Percentiles rank a stretch among this genome's conserved stretches.
Evolutionary conservation across 192 early-diverging fungal genomes (phyloP).

Genomic region (Linnemannia exigua): DNA sequence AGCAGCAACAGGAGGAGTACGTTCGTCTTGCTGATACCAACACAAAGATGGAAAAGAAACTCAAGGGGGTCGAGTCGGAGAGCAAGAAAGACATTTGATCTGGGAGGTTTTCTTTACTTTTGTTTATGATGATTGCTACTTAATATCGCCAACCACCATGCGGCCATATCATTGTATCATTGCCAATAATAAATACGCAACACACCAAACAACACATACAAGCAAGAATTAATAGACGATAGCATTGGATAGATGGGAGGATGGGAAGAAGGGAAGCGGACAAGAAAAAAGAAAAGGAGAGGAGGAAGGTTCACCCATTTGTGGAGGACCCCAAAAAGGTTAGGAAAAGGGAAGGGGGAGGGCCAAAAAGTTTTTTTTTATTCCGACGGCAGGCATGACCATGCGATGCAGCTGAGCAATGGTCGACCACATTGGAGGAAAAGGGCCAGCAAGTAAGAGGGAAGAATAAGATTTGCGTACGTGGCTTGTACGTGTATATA

Average conservation of each 20-base stretch:
- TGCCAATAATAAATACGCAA: not conserved
- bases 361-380: not conserved
- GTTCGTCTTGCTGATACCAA: constrained; percentile 57
- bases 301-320: constrained; percentile 7
- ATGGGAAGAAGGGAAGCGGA: constrained; percentile 1
- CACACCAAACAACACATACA: not conserved
- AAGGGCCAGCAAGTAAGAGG: too few relatives aligned
- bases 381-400: constrained; percentile 1
- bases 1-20: constrained; percentile 59
- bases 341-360: not conserved
- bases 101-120: not conserved
- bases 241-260: constrained; percentile 2
- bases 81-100: constrained; percentile 56
- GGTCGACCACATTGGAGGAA: not conserved
- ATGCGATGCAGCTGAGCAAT: constrained; percentile 9
- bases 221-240: not conserved
- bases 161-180: not conserved
- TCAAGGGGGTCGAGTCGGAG: constrained; percentile 22
- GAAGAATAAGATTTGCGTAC: constrained; percentile 1
- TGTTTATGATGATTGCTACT: not conserved
- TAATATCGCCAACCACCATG: too few relatives aligned
- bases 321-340: constrained; percentile 2
- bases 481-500: not conserved
- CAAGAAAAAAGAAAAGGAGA: not conserved
- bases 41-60: constrained; percentile 48